Conservation (phyloP, 805 yeast genomes). For the Yarrowia sp. region DNA sequence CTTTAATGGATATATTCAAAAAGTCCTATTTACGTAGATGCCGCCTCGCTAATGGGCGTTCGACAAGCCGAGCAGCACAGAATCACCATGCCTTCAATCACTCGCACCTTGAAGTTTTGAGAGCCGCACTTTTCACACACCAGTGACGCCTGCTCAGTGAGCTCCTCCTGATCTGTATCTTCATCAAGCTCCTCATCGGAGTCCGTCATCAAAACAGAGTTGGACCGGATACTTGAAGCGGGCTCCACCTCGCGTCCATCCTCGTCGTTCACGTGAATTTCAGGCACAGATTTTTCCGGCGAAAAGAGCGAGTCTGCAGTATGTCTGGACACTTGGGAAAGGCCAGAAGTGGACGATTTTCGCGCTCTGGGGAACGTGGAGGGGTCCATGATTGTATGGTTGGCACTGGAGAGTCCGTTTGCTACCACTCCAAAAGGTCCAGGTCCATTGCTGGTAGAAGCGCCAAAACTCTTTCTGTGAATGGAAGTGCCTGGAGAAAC, state of each 20-base stretch:
- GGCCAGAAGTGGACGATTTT: neutral
- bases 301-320: neutral
- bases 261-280: constrained; percentile 17
- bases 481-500: constrained; percentile 13
- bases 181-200: constrained; percentile 12
- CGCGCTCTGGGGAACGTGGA: constrained; percentile 13
- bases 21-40: neutral
- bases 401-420: constrained; percentile 4
- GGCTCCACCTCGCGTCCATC: constrained; percentile 3
- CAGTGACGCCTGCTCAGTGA: constrained; percentile 4
- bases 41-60: constrained; percentile 18
- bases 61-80: constrained; percentile 25
- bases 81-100: constrained; percentile 24
- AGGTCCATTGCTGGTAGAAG: neutral
- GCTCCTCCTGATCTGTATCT: constrained; percentile 16
- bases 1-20: neutral
- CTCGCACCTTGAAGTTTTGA: constrained; percentile 19
- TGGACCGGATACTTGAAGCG: neutral
- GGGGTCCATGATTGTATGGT: constrained; percentile 10
- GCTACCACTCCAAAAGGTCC: constrained; percentile 4
- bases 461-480: neutral
- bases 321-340: neutral
- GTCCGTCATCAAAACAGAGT: neutral
- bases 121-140: constrained; percentile 25
- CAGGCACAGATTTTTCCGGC: neutral